Percentiles rank a stretch among this genome's conserved stretches.
Conservation (phyloP, 495 filamentous ascomycete species). For the Bryoglossum gracile region DNA sequence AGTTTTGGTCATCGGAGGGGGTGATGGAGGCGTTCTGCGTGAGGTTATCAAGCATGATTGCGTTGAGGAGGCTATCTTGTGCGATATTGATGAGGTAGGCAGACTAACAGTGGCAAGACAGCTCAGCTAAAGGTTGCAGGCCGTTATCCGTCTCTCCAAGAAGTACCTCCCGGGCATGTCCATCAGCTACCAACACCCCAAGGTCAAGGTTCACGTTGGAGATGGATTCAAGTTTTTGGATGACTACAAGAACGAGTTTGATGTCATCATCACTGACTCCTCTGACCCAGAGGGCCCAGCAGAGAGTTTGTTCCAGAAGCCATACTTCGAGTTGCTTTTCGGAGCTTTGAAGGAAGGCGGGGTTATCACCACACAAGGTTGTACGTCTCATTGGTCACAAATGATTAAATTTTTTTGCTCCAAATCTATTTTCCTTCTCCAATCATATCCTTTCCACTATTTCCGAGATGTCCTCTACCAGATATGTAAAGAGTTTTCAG, state of each 20-base stretch:
- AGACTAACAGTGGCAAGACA: not conserved
- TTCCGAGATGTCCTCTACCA: not conserved
- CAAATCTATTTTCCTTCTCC: conserved; percentile 14
- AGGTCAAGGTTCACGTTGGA: conserved; percentile 82
- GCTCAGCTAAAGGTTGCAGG: conserved; percentile 38
- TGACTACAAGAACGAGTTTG: conserved; percentile 88
- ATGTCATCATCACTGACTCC: conserved; percentile 99
- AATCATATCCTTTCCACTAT: conserved; percentile 3
- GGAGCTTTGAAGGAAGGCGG: conserved; percentile 88
- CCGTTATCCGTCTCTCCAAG: conserved; percentile 97
- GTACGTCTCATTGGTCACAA: conserved; percentile 68
- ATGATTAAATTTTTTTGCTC: conserved; percentile 17
- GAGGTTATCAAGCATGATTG: conserved; percentile 97
- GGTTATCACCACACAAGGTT: conserved; percentile 99
- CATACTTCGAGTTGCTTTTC: conserved; percentile 90
- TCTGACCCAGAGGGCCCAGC: conserved; percentile 96
- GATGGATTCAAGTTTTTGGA: conserved; percentile 98
- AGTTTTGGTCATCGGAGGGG: conserved; percentile 95
- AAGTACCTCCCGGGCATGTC: conserved; percentile 95
- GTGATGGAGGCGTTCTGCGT: conserved; percentile 92
- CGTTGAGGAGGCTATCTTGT: conserved; percentile 87
- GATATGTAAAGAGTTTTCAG: not conserved
- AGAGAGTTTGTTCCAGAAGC: conserved; percentile 94
- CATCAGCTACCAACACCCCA: conserved; percentile 86
- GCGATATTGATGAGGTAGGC: conserved; percentile 93